phyloP scores from a whole-genome alignment of 1,139 yeast genomes.

The Yamadazyma mexicana region DNA sequence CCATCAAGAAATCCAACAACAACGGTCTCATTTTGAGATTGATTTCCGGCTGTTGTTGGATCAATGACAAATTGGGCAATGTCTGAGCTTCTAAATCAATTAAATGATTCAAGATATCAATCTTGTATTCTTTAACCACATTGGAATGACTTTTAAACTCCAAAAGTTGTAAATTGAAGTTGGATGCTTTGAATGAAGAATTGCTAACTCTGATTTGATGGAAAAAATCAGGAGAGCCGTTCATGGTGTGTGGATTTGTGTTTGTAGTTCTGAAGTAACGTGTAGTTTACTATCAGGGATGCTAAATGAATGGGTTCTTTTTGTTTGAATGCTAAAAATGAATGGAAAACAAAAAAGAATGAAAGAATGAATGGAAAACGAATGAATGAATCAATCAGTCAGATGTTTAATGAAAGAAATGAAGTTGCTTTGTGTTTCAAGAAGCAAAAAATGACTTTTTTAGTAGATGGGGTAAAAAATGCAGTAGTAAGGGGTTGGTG shows the following conservation, averaged over 20 bases:
- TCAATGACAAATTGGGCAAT: constrained; percentile 38
- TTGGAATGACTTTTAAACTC: constrained; percentile 43
- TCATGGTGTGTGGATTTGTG: constrained; percentile 11
- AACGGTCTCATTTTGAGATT: constrained; percentile 51
- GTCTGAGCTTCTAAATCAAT: constrained; percentile 34
- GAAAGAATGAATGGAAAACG: constrained; percentile 4
- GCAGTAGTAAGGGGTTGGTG: too few relatives aligned
- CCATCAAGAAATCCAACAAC: constrained; percentile 54
- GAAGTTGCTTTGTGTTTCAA: constrained; percentile 4
- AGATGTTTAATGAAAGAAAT: constrained; percentile 11
- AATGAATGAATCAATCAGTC: constrained; percentile 9
- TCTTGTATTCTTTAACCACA: constrained; percentile 40
- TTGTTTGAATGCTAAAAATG: too few relatives aligned
- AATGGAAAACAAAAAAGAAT: constrained; percentile 1
- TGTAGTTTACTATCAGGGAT: too few relatives aligned
- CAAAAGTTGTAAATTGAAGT: constrained; percentile 36
- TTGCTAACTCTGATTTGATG: constrained; percentile 36
- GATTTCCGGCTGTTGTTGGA: constrained; percentile 54
- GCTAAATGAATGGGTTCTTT: constrained; percentile 4
- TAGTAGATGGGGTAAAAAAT: not conserved
- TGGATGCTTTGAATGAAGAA: constrained; percentile 33
- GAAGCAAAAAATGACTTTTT: not conserved
- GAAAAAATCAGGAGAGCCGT: constrained; percentile 36
- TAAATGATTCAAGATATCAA: constrained; percentile 42
- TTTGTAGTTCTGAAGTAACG: too few relatives aligned